These are phyloP conservation scores for Ricinus communis DNA, from an alignment of 345 rosid genomes.

Conservation along the genomic window DNA sequence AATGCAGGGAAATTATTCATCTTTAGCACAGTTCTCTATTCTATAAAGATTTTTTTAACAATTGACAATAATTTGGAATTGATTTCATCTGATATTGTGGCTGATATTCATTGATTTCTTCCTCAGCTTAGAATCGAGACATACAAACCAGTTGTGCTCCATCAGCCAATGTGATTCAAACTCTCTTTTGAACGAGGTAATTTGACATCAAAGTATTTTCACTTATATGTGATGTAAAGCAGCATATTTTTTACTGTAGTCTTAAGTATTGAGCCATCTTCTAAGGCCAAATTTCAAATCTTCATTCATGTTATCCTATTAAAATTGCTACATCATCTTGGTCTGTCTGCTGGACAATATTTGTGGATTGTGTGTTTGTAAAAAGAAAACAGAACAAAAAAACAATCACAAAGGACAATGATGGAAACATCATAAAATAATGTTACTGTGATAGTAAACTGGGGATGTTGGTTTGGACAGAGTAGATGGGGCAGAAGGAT, in stretches of 20 bases:
- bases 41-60: background rate
- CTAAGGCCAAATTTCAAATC: background rate
- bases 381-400: background rate
- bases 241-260: background rate
- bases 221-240: background rate
- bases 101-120: background rate
- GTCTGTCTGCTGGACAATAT: background rate
- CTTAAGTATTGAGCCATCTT: background rate
- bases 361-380: background rate
- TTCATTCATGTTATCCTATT: background rate
- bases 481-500: background rate
- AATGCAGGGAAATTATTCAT: background rate
- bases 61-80: background rate
- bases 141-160: slow-evolving; percentile 90
- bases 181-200: slow-evolving; percentile 92
- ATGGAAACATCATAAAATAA: background rate
- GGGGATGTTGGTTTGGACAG: background rate
- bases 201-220: background rate
- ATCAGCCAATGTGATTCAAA: slow-evolving; percentile 88
- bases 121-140: slow-evolving; percentile 79
- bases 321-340: background rate
- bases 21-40: background rate
- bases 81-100: background rate
- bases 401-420: background rate
- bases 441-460: background rate